A percentile compares a stretch with the other conserved stretches of the same genome.
Conservation (phyloP, 345 rosid genomes). For the Populus deltoides region DNA sequence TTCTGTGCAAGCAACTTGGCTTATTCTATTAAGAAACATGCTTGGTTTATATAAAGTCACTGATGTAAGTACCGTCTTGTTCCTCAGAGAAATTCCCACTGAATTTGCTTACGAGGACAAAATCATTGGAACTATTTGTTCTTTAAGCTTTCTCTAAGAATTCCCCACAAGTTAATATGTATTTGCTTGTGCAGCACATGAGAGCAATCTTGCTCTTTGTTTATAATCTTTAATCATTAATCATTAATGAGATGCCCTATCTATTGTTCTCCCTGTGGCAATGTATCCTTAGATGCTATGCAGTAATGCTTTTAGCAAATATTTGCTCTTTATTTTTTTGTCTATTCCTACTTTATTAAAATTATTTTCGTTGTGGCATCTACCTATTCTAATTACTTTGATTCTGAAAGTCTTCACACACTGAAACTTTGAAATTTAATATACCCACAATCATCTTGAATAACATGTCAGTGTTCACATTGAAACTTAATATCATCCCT, state of each 20-base stretch:
- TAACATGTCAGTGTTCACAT: background rate
- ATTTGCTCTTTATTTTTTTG: background rate
- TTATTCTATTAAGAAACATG: background rate
- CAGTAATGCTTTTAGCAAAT: background rate
- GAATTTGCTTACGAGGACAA: background rate
- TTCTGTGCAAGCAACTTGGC: background rate
- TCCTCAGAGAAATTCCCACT: background rate
- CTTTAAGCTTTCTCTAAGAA: background rate
- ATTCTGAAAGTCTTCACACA: background rate
- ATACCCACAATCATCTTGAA: background rate
- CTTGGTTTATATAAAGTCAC: background rate
- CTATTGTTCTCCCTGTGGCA: background rate
- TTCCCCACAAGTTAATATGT: background rate
- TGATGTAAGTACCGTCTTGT: slow-evolving; percentile 5
- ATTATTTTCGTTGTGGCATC: background rate
- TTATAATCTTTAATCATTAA: background rate
- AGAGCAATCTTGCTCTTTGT: background rate
- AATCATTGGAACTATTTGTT: slow-evolving; percentile 4
- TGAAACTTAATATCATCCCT: background rate
- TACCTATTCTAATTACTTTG: background rate
- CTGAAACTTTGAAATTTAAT: background rate
- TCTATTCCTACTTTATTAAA: background rate
- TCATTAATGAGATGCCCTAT: background rate
- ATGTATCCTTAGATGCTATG: background rate
- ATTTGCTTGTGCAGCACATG: background rate